Percentiles rank a stretch among this genome's conserved stretches.
Evolutionary conservation across 2,329 filamentous ascomycete species (phyloP).

Genomic region (Exophiala xenobiotica): DNA sequence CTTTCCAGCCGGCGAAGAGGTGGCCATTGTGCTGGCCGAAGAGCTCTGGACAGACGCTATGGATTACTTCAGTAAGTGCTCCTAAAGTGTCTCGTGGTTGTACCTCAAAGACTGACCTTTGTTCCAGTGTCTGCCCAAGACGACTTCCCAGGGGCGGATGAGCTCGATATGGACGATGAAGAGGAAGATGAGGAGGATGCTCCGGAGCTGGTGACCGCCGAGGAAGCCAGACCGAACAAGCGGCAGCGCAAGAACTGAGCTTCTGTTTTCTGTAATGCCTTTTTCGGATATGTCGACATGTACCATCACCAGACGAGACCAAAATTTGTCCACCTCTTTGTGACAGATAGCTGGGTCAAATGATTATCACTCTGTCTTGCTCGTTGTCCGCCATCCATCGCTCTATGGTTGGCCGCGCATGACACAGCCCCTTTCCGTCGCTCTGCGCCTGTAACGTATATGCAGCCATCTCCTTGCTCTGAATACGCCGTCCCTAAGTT

Average conservation of each 20-base stretch:
- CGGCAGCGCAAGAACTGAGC: constrained; percentile 20
- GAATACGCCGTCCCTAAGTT: background rate
- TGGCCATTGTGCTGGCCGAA: constrained; percentile 78
- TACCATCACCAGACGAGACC: too few relatives aligned
- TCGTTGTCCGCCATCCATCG: too few relatives aligned
- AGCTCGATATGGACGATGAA: constrained; percentile 64
- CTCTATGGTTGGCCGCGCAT: too few relatives aligned
- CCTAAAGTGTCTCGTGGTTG: background rate
- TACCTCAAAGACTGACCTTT: constrained; percentile 4
- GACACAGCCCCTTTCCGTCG: too few relatives aligned
- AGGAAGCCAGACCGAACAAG: constrained; percentile 36
- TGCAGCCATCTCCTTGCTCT: too few relatives aligned
- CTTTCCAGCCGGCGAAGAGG: constrained; percentile 80
- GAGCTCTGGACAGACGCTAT: constrained; percentile 57
- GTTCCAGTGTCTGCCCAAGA: constrained; percentile 21
- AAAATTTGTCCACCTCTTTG: too few relatives aligned
- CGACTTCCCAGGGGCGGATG: constrained; percentile 56
- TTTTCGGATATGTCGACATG: background rate
- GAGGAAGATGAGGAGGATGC: constrained; percentile 56
- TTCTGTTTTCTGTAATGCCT: background rate
- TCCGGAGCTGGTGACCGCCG: constrained; percentile 36
- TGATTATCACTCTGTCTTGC: too few relatives aligned
- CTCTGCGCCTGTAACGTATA: too few relatives aligned
- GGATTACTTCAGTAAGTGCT: constrained; percentile 26
- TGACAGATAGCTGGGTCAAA: too few relatives aligned